Conservation (phyloP, 2,329 filamentous ascomycete species). For the Aureobasidium sp. region DNA sequence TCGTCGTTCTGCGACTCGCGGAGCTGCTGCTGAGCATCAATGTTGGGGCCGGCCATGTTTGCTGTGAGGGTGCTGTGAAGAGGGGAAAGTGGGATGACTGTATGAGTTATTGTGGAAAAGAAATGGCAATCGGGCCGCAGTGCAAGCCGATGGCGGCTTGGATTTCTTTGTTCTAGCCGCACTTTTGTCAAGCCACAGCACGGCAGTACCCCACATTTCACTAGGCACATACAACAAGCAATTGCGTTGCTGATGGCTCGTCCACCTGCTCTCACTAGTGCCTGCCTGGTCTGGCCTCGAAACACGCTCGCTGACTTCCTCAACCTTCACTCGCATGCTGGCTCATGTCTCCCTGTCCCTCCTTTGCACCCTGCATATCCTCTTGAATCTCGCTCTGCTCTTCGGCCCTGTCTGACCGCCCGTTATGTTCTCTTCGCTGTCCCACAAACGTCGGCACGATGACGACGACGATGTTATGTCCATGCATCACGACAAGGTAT, state of each 20-base stretch:
- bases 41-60: slow-evolving; percentile 6
- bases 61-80: background rate
- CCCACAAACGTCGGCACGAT: slow-evolving; percentile 11
- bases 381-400: background rate
- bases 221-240: background rate
- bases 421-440: slow-evolving; percentile 13
- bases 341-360: background rate
- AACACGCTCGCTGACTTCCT: slow-evolving; percentile 7
- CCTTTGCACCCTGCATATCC: background rate
- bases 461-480: slow-evolving; percentile 1
- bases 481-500: slow-evolving; percentile 15
- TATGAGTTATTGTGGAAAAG: background rate
- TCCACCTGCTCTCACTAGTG: background rate
- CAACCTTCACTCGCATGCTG: slow-evolving; percentile 5
- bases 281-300: slow-evolving; percentile 1
- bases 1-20: slow-evolving; percentile 11
- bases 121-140: background rate
- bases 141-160: background rate
- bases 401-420: background rate
- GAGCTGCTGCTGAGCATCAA: slow-evolving; percentile 9
- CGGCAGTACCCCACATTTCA: background rate
- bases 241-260: background rate
- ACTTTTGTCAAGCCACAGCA: background rate
- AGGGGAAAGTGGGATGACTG: background rate
- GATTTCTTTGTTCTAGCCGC: slow-evolving; percentile 1